Evolutionary conservation across 1,139 yeast species (phyloP).

Genomic region (Meyerozyma guilliermondii): DNA sequence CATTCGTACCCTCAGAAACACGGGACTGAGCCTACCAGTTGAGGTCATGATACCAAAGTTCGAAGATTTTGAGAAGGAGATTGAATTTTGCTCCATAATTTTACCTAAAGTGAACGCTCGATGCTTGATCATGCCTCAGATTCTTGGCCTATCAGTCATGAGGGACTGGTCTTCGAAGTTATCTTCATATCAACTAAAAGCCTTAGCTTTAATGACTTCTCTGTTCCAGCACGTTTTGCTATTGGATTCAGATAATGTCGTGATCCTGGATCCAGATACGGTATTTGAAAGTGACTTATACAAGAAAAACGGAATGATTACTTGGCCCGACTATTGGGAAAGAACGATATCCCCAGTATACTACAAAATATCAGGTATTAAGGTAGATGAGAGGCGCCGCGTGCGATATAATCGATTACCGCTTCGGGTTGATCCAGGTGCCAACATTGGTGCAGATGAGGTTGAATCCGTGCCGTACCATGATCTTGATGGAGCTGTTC

Average conservation of each 20-base stretch:
- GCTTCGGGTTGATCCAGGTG: background rate
- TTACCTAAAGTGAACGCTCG: conserved; percentile 24
- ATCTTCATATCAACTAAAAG: conserved; percentile 12
- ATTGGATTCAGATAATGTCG: conserved; percentile 14
- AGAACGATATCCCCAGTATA: conserved; percentile 13
- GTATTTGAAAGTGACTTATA: conserved; percentile 28
- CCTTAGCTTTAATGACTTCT: conserved; percentile 13
- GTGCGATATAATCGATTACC: background rate
- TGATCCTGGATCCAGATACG: conserved; percentile 11
- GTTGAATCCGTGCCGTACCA: conserved; percentile 29
- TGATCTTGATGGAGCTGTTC: conserved; percentile 52
- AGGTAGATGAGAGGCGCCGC: conserved; percentile 4
- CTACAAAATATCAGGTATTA: conserved; percentile 11
- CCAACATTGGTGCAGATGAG: conserved; percentile 6
- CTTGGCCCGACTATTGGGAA: conserved; percentile 17
- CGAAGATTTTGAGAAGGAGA: conserved; percentile 17
- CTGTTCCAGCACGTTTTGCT: conserved; percentile 14
- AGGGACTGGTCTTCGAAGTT: conserved; percentile 1
- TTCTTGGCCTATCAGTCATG: conserved; percentile 1
- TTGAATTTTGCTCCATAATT: conserved; percentile 20
- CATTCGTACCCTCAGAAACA: conserved; percentile 4
- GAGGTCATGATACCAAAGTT: conserved; percentile 7
- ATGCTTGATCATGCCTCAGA: conserved; percentile 19
- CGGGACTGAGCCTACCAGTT: conserved; percentile 7
- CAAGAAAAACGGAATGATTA: conserved; percentile 10